Conservation (phyloP, 2,329 filamentous ascomycete species). For the Chrysosporium queenslandicum region DNA sequence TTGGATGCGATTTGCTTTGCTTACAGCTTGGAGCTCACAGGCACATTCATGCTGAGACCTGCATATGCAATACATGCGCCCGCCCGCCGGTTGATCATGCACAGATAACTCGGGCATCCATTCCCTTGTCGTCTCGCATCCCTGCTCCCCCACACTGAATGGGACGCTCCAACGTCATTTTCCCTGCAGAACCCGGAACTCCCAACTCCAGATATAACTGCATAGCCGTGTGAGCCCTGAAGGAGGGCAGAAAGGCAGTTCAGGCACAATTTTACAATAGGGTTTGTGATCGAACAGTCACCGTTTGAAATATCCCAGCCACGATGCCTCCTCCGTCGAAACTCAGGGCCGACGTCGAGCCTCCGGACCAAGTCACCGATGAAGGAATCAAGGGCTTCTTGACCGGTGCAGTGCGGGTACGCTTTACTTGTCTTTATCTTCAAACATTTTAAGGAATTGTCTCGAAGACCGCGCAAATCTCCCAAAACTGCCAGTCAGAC, state of each 20-base stretch:
- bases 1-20: background rate
- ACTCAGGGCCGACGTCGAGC: constrained; percentile 32
- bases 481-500: too few relatives aligned
- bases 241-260: background rate
- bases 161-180: constrained; percentile 6
- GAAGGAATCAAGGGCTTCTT: constrained; percentile 36
- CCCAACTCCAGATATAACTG: background rate
- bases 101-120: background rate
- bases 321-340: constrained; percentile 36
- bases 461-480: too few relatives aligned
- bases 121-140: background rate
- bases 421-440: constrained; percentile 19
- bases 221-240: background rate
- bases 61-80: too few relatives aligned
- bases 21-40: background rate
- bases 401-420: constrained; percentile 35
- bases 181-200: background rate
- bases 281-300: too few relatives aligned
- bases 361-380: constrained; percentile 34
- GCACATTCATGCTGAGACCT: too few relatives aligned
- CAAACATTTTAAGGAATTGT: too few relatives aligned
- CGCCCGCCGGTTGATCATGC: background rate
- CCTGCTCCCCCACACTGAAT: background rate
- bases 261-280: background rate
- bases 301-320: background rate